Conservation (phyloP, 176 grass and related monocot genomes). For the bread wheat (Triticum aestivum) region DNA sequence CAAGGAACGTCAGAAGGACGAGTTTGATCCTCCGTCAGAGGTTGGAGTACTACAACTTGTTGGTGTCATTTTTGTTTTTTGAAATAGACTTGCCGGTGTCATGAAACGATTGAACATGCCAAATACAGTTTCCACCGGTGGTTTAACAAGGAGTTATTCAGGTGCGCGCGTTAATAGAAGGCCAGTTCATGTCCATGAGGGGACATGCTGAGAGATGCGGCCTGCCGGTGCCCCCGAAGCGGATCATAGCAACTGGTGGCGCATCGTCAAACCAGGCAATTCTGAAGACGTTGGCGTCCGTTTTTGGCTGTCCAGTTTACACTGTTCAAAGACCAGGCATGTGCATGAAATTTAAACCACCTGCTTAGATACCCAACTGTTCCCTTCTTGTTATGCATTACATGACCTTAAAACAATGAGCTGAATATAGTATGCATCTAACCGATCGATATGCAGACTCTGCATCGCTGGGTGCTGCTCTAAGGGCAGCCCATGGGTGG, state of each 20-base stretch:
- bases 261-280: constrained; percentile 69
- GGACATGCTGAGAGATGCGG: constrained; percentile 83
- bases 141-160: background rate
- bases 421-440: background rate
- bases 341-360: background rate
- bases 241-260: constrained; percentile 42
- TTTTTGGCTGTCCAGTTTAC: constrained; percentile 79
- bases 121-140: background rate
- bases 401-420: background rate
- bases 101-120: background rate
- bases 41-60: background rate
- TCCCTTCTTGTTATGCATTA: no score
- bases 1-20: constrained; percentile 19
- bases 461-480: constrained; percentile 63
- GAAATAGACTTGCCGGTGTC: background rate
- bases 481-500: constrained; percentile 74
- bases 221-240: constrained; percentile 72
- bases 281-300: constrained; percentile 65
- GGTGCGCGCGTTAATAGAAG: constrained; percentile 68
- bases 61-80: background rate
- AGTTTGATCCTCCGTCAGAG: constrained; percentile 70
- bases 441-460: constrained; percentile 39
- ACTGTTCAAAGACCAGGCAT: constrained; percentile 71
- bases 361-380: no score
- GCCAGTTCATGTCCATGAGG: constrained; percentile 80